These are phyloP conservation scores for Pilasporangium apinafurcum DNA, from an alignment of 352 stramenopile genomes.

Conservation along the genomic window DNA sequence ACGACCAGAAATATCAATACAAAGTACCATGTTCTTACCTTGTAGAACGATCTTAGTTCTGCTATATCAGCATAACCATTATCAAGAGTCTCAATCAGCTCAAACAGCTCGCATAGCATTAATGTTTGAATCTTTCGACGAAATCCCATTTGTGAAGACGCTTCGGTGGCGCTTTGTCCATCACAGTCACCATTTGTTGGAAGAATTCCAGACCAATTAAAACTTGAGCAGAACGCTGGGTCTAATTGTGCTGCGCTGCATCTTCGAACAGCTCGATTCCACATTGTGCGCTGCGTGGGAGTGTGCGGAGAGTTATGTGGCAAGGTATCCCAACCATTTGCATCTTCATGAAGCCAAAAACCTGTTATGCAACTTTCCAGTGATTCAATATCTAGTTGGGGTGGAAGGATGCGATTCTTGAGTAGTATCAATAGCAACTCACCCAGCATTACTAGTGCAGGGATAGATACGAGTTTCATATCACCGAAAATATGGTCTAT, in stretches of 20 bases:
- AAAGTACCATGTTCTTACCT: conserved; percentile 12
- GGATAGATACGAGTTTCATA: conserved; percentile 21
- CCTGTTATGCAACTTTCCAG: conserved; percentile 33
- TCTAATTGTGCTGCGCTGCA: conserved; percentile 37
- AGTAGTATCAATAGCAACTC: conserved; percentile 51
- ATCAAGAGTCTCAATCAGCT: conserved; percentile 57
- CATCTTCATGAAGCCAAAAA: conserved; percentile 35
- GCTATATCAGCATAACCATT: conserved; percentile 63
- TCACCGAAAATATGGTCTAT: conserved; percentile 36
- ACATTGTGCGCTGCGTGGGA: conserved; percentile 36
- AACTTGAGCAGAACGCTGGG: conserved; percentile 6
- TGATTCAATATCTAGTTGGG: conserved; percentile 9
- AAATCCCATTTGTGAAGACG: conserved; percentile 9
- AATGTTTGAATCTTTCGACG: conserved; percentile 29
- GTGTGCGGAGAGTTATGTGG: conserved; percentile 5
- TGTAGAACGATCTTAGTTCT: conserved; percentile 54
- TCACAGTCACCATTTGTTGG: background rate
- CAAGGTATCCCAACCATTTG: background rate
- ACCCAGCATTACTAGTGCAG: conserved; percentile 34
- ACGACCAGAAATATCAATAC: background rate
- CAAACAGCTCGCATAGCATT: conserved; percentile 57
- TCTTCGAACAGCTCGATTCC: conserved; percentile 60
- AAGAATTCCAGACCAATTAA: background rate
- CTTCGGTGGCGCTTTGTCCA: background rate
- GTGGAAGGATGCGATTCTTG: conserved; percentile 14